These are phyloP conservation scores for Sutorius australiensis DNA, from an alignment of 768 basidiomycete species.

Conservation along the genomic window DNA sequence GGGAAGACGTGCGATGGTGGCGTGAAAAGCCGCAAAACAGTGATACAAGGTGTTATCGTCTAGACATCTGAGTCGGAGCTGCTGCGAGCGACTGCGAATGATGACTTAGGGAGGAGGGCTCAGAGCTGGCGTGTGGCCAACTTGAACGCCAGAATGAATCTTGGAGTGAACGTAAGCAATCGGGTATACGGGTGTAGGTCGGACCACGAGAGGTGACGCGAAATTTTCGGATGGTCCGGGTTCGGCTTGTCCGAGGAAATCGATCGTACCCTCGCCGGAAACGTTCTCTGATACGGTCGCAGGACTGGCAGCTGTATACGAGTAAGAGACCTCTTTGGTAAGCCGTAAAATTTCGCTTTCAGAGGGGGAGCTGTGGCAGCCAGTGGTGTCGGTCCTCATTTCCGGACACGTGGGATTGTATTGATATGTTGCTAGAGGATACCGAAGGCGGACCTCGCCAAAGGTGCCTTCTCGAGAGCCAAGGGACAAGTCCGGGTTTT, in stretches of 20 bases:
- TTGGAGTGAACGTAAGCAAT: slow-evolving; percentile 21
- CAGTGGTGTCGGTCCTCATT: slow-evolving; percentile 1
- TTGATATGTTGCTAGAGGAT: slow-evolving; percentile 4
- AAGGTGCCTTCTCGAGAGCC: slow-evolving; percentile 4
- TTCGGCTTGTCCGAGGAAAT: not conserved
- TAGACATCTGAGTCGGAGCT: not conserved
- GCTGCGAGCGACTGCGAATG: not conserved
- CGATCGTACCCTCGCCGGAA: not conserved
- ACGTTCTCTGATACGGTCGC: not conserved
- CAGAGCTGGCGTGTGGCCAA: not conserved
- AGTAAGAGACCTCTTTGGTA: slow-evolving; percentile 7
- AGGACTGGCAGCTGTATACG: slow-evolving; percentile 5
- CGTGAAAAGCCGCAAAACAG: slow-evolving; percentile 6
- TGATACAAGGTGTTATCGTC: slow-evolving; percentile 1
- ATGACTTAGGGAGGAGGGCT: slow-evolving; percentile 3
- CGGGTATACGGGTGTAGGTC: slow-evolving; percentile 29
- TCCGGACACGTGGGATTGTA: slow-evolving; percentile 6
- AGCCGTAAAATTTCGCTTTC: slow-evolving; percentile 13
- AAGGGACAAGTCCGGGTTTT: slow-evolving; percentile 7
- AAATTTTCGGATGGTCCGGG: slow-evolving; percentile 9
- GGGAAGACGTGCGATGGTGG: slow-evolving; percentile 10
- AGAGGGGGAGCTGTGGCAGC: slow-evolving; percentile 1
- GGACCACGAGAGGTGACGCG: slow-evolving; percentile 22
- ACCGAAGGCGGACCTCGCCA: slow-evolving; percentile 10
- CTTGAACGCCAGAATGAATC: slow-evolving; percentile 5